Evolutionary conservation across 1,139 yeast species (phyloP).

Genomic region (Yamadazyma aaseri): DNA sequence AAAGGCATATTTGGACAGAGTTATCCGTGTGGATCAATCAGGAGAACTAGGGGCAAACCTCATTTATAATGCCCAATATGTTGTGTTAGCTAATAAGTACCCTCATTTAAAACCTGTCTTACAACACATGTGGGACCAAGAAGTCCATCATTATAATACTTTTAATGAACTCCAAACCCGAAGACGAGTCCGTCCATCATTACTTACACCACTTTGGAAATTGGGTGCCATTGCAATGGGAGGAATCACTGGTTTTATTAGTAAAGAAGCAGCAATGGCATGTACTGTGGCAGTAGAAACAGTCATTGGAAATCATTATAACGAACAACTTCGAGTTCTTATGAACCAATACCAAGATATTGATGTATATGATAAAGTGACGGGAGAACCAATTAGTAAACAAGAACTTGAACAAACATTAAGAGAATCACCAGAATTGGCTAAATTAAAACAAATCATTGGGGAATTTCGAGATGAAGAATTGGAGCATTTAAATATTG

Average conservation of each 20-base stretch:
- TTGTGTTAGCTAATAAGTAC: constrained; percentile 65
- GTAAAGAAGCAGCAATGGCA: constrained; percentile 98
- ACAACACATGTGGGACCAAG: constrained; percentile 98
- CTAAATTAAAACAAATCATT: constrained; percentile 58
- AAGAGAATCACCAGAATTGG: constrained; percentile 53
- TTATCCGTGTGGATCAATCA: constrained; percentile 92
- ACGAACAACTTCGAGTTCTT: constrained; percentile 79
- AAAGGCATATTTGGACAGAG: constrained; percentile 68
- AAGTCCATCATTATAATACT: constrained; percentile 81
- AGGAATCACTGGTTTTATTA: constrained; percentile 76
- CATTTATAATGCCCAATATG: constrained; percentile 88
- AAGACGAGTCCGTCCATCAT: constrained; percentile 85
- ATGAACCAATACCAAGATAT: constrained; percentile 53
- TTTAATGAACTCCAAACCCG: constrained; percentile 74
- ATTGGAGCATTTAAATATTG: constrained; percentile 91
- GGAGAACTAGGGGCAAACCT: constrained; percentile 98
- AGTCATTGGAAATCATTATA: constrained; percentile 95
- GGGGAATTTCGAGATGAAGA: constrained; percentile 90
- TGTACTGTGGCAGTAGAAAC: constrained; percentile 99
- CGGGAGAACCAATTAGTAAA: constrained; percentile 29
- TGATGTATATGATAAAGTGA: constrained; percentile 43
- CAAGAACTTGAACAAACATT: constrained; percentile 24
- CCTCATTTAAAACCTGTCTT: constrained; percentile 73
- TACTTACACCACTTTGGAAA: constrained; percentile 92
- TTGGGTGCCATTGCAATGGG: constrained; percentile 88